Evolutionary conservation across 2,329 filamentous ascomycete genomes (phyloP).

Genomic region (Cladosporium velox): DNA sequence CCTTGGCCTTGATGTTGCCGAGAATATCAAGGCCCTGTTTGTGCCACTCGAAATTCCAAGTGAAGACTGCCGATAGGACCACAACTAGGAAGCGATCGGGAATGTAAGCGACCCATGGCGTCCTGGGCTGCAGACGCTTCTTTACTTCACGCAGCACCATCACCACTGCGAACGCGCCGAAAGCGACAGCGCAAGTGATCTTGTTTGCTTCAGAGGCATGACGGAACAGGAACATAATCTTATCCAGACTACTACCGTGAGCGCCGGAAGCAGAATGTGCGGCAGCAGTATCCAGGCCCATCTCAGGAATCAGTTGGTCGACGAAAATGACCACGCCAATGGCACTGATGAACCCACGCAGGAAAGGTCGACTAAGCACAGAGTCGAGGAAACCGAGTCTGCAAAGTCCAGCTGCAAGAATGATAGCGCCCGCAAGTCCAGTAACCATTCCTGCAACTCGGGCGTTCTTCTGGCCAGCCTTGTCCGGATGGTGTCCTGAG

Average conservation of each 20-base stretch:
- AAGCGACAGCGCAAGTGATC: conserved; percentile 75
- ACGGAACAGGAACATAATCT: conserved; percentile 74
- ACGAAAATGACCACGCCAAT: conserved; percentile 96
- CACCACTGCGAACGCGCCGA: conserved; percentile 79
- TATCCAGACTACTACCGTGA: conserved; percentile 85
- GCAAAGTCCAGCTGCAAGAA: conserved; percentile 82
- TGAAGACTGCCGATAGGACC: conserved; percentile 76
- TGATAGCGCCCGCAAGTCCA: conserved; percentile 82
- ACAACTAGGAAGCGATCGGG: conserved; percentile 92
- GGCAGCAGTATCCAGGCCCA: conserved; percentile 71
- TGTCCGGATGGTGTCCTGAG: conserved; percentile 62
- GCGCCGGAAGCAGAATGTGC: conserved; percentile 63
- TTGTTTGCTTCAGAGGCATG: conserved; percentile 68
- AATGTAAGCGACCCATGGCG: conserved; percentile 79
- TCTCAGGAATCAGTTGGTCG: conserved; percentile 88
- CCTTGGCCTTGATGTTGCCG: conserved; percentile 75
- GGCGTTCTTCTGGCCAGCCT: conserved; percentile 72
- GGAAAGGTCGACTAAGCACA: conserved; percentile 86
- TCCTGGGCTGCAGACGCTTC: conserved; percentile 74
- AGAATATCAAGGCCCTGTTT: conserved; percentile 77
- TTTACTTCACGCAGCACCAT: conserved; percentile 85
- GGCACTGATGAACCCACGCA: conserved; percentile 94
- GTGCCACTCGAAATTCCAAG: conserved; percentile 78
- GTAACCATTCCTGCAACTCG: conserved; percentile 85
- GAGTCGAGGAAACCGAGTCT: conserved; percentile 91